Evolutionary conservation across 441 rosid genomes (phyloP).

Genomic region (Viola pubescens): DNA sequence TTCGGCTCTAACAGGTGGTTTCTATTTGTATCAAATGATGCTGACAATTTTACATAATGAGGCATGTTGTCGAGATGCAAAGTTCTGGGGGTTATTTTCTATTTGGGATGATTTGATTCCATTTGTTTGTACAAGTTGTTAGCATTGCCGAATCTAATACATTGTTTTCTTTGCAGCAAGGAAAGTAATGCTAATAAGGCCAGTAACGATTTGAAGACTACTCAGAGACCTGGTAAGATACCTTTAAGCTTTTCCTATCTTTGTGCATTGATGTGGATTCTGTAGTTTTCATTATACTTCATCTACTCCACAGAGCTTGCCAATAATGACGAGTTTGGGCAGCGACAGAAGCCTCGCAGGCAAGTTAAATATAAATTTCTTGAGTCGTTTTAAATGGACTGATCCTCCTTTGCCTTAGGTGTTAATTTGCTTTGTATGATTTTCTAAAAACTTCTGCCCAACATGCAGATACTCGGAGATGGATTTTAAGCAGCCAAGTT

Average conservation of each 20-base stretch:
- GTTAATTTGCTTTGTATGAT: not conserved
- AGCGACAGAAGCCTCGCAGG: conserved; percentile 79
- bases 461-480: conserved; percentile 31
- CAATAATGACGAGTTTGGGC: conserved; percentile 43
- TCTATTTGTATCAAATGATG: too few species aligned
- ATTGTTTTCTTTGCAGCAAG: conserved; percentile 45
- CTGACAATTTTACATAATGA: not conserved
- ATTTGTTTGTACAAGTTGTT: not conserved
- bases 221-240: conserved; percentile 55
- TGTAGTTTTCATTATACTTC: not conserved
- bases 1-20: too few species aligned
- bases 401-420: not conserved
- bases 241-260: conserved; percentile 2
- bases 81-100: not conserved
- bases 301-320: conserved; percentile 35
- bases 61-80: not conserved
- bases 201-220: conserved; percentile 48
- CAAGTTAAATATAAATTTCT: conserved; percentile 23
- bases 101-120: not conserved
- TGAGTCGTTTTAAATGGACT: not conserved
- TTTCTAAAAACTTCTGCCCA: too few species aligned
- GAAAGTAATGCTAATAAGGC: conserved; percentile 44
- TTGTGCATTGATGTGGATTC: not conserved
- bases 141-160: conserved; percentile 8
- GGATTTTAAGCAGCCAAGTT: conserved; percentile 68